Evolutionary conservation across 2,329 filamentous ascomycete genomes (phyloP).

Genomic region (Penicillium nordicum): DNA sequence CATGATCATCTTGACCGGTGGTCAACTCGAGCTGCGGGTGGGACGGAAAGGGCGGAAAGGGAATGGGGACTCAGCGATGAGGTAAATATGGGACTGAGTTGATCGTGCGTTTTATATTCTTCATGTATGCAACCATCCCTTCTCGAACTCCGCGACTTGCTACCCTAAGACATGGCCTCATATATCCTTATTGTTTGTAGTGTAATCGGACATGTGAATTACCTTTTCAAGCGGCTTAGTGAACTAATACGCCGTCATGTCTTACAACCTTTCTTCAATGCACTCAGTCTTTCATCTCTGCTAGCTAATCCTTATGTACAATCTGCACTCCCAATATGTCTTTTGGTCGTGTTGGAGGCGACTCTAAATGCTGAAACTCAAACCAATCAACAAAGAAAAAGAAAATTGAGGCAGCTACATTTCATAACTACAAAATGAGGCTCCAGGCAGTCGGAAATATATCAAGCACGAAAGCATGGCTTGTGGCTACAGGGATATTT

Average conservation of each 20-base stretch:
- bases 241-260: no score
- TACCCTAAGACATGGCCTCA: neutral
- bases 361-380: no score
- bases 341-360: no score
- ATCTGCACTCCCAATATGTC: no score
- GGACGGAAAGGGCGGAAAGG: constrained; percentile 48
- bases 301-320: no score
- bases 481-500: neutral
- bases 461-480: neutral
- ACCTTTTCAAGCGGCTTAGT: no score
- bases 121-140: neutral
- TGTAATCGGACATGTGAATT: no score
- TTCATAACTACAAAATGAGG: neutral
- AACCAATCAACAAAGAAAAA: no score
- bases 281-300: no score
- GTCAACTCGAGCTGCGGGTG: constrained; percentile 53
- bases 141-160: neutral
- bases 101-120: constrained; percentile 18
- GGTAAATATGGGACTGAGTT: constrained; percentile 77
- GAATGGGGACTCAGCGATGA: constrained; percentile 82
- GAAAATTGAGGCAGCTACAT: neutral
- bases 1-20: constrained; percentile 51
- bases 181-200: neutral
- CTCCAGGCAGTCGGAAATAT: neutral
- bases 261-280: no score